phyloP scores from a whole-genome alignment of 306 rosid genomes.

The Sophora flavescens region DNA sequence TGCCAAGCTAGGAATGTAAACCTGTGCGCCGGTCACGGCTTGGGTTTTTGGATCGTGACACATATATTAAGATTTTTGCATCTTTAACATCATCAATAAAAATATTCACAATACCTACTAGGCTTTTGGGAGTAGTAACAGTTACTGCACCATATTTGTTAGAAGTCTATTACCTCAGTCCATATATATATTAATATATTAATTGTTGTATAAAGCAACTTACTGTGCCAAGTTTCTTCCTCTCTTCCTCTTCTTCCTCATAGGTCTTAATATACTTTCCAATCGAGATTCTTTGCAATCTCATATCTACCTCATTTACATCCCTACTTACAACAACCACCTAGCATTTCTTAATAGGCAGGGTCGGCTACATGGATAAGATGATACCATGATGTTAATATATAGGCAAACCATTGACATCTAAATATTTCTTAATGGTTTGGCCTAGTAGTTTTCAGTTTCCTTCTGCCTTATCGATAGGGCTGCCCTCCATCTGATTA shows the following conservation, averaged over 20 bases:
- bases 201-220: slow-evolving; percentile 1
- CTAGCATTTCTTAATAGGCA: too few relatives aligned
- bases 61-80: too few relatives aligned
- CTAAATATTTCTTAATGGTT: too few relatives aligned
- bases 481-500: too few relatives aligned
- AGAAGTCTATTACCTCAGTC: background rate
- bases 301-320: background rate
- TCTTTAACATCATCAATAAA: background rate
- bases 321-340: background rate
- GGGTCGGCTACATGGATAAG: too few relatives aligned
- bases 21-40: too few relatives aligned
- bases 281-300: background rate
- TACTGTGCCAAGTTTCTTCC: slow-evolving; percentile 16
- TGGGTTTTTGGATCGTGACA: too few relatives aligned
- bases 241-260: background rate
- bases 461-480: too few relatives aligned
- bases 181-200: background rate
- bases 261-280: background rate
- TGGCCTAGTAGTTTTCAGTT: too few relatives aligned
- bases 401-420: too few relatives aligned
- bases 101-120: background rate
- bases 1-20: too few relatives aligned
- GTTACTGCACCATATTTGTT: background rate
- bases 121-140: background rate
- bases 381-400: too few relatives aligned